Evolutionary conservation across 2,329 filamentous ascomycete genomes (phyloP), one percentile per base, ranked within the genome.

Genomic region (Arachnopeziza araneosa): DNA sequence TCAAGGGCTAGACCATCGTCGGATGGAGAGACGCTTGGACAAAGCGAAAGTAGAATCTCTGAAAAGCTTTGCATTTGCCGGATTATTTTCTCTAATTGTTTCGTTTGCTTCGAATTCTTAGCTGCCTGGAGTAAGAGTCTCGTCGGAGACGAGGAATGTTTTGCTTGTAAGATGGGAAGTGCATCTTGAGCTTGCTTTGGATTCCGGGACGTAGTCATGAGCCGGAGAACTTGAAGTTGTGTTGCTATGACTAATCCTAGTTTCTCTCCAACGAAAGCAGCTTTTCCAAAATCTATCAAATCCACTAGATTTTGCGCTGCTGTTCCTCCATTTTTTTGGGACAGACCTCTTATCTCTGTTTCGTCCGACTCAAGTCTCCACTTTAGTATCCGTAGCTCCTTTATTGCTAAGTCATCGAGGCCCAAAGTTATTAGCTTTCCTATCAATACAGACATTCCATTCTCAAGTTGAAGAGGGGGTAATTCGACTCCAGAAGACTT

Each of bases 391-490:
- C 83, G 78, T 60, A 93, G 71, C 68, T 93, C 89, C 68, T 85
- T 89, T 50, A 85, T 73, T 0, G 90, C 89, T 59, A 87, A 77
- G n/a, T 85, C 83, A 52, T 88, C 82, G 56, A 92, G 72, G 1
- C 84, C 83, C 54, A 91, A 76, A 0, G 78, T 76, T 17, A 91
- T 75, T 1, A 93, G 76, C 69, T 86, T 90, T 49, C 83, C 82
- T 49, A 88, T 74, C 57, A 93, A 79, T 0, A 86, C 84, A 19
- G 88, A 83, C 79, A 90, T 89, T 57, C 89, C 90, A 61, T 79
- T 85, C 70, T 93, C 90, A 3, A 93, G 73, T 69, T 93, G 88
- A 49, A 89, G 75, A 52, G 83, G 80, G 1, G 84, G 80, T n/a
- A 86, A 75, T 10, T 80, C 75, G 10, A 84, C 75, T 9, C 80